A percentile compares a stretch with the other conserved stretches of the same genome.
Evolutionary conservation across 768 basidiomycete species (phyloP).

Genomic region (Tricholoma sp.): DNA sequence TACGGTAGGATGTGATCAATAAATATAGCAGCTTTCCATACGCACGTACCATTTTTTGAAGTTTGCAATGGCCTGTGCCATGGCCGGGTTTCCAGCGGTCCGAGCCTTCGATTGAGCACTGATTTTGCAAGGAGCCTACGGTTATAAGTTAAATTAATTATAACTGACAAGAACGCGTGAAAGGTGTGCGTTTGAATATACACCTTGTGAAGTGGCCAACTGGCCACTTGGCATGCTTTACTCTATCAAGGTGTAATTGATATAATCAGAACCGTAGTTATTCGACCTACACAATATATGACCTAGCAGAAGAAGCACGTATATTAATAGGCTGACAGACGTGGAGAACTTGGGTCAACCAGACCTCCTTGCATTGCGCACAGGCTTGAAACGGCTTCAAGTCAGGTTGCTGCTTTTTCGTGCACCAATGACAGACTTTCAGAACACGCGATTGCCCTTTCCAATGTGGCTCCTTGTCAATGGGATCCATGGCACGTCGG

Average conservation of each 20-base stretch:
- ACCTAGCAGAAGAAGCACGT: slow-evolving; percentile 13
- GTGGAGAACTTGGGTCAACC: not conserved
- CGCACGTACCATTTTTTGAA: slow-evolving; percentile 21
- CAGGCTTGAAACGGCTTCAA: slow-evolving; percentile 20
- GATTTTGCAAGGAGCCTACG: slow-evolving; percentile 18
- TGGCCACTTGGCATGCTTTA: slow-evolving; percentile 21
- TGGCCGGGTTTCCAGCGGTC: slow-evolving; percentile 8
- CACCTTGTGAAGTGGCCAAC: slow-evolving; percentile 21
- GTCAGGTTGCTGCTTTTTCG: slow-evolving; percentile 19
- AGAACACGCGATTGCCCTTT: slow-evolving; percentile 21
- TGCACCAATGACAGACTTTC: slow-evolving; percentile 24
- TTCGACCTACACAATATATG: slow-evolving; percentile 16
- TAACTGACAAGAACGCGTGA: not conserved
- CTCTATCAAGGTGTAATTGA: slow-evolving; percentile 9
- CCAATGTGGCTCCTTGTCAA: too few species aligned
- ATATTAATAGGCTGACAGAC: not conserved
- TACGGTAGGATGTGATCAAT: not conserved
- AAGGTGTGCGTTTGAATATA: not conserved
- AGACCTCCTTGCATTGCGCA: slow-evolving; percentile 23
- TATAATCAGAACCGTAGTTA: not conserved
- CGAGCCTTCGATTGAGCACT: slow-evolving; percentile 14
- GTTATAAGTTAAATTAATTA: slow-evolving; percentile 3
- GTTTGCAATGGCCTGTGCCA: slow-evolving; percentile 13
- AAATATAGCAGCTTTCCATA: not conserved
- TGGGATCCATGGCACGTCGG: too few species aligned